Evolutionary conservation across 2,329 filamentous ascomycete species (phyloP).

Genomic region (Cordyceps javanica): DNA sequence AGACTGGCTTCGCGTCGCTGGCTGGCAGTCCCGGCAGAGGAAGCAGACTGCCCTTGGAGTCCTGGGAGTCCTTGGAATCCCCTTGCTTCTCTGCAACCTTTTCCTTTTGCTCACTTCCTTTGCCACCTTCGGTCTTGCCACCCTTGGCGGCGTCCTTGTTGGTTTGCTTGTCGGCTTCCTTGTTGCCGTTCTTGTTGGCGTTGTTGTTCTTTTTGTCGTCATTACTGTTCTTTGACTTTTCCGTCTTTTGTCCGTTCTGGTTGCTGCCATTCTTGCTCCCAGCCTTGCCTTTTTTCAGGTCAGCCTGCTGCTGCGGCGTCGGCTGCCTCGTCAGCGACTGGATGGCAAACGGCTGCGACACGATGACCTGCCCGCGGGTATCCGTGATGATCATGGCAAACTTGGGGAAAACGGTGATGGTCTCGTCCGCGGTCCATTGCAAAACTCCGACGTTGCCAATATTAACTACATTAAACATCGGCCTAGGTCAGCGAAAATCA

Average conservation of each 20-base stretch:
- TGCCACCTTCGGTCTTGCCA: not conserved
- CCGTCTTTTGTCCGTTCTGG: not conserved
- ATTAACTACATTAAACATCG: conserved; percentile 12
- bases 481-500: not conserved
- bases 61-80: not conserved
- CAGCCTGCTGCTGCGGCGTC: conserved; percentile 1
- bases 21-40: conserved; percentile 7
- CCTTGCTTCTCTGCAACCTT: not conserved
- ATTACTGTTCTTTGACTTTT: not conserved
- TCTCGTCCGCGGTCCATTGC: conserved; percentile 18
- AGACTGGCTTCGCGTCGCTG: not conserved
- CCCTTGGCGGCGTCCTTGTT: not conserved
- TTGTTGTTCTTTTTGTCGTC: not conserved
- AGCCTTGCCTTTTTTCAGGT: not conserved
- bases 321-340: conserved; percentile 3
- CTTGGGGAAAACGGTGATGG: conserved; percentile 17
- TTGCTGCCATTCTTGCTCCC: conserved; percentile 10
- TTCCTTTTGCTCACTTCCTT: not conserved
- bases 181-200: not conserved
- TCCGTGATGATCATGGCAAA: conserved; percentile 21
- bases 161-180: not conserved
- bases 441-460: conserved; percentile 18
- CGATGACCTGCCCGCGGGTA: conserved; percentile 9
- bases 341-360: conserved; percentile 16
- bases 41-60: not conserved